Evolutionary conservation across 345 rosid species (phyloP).

Genomic region (Theobroma cacao): DNA sequence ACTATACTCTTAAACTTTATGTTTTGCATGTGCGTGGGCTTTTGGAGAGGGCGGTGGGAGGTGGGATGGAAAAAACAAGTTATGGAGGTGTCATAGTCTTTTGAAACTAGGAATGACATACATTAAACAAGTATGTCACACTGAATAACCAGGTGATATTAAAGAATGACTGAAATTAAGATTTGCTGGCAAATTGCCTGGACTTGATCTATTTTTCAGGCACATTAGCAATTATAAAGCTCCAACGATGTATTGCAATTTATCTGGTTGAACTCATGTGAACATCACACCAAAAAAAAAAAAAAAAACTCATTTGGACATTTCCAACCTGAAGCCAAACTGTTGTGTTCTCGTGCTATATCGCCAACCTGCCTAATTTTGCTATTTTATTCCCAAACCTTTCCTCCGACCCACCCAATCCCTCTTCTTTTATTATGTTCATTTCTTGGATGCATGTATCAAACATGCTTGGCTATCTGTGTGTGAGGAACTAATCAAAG

Average conservation of each 20-base stretch:
- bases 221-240: background rate
- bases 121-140: background rate
- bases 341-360: background rate
- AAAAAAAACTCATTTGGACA: background rate
- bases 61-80: background rate
- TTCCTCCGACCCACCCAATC: background rate
- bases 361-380: background rate
- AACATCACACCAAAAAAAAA: background rate
- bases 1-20: background rate
- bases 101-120: background rate
- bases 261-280: background rate
- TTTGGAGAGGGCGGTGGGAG: background rate
- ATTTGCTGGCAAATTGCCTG: background rate
- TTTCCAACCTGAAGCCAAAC: background rate
- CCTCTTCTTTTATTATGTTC: background rate
- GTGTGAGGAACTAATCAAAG: background rate
- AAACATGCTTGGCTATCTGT: background rate
- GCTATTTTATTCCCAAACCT: background rate
- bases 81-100: background rate
- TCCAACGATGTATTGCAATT: background rate
- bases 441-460: background rate
- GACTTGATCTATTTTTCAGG: background rate
- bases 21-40: background rate
- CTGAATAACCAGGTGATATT: background rate
- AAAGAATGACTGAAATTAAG: background rate